These are phyloP conservation scores for Scheffersomyces titani DNA, from an alignment of 1,139 yeast species.

Conservation along the genomic window DNA sequence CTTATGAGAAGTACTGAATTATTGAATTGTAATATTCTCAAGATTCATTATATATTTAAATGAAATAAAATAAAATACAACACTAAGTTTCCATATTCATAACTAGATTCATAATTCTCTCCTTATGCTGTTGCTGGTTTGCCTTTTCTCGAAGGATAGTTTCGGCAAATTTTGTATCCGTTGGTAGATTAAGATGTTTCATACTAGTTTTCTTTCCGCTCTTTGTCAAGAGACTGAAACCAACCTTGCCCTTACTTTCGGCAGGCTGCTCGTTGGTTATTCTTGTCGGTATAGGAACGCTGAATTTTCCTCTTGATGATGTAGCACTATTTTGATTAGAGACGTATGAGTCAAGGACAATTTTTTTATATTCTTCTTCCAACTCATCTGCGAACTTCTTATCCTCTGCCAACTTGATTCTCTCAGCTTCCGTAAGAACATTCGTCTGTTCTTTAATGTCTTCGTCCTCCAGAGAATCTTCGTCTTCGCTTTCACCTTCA, in stretches of 20 bases:
- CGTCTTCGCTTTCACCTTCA: constrained; percentile 9
- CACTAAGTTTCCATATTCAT: constrained; percentile 32
- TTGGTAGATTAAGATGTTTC: constrained; percentile 49
- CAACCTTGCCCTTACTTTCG: constrained; percentile 21
- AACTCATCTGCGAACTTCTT: constrained; percentile 49
- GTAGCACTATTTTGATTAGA: constrained; percentile 22
- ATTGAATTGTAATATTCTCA: background rate
- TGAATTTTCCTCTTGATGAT: constrained; percentile 14
- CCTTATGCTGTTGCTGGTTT: constrained; percentile 35
- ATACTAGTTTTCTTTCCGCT: constrained; percentile 49
- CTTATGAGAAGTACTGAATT: background rate
- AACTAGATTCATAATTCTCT: constrained; percentile 45
- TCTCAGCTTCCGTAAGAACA: constrained; percentile 24
- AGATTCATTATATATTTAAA: background rate
- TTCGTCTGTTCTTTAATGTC: constrained; percentile 14
- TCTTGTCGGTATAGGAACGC: constrained; percentile 23
- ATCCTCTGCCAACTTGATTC: constrained; percentile 38
- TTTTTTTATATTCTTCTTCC: constrained; percentile 53
- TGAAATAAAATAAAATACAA: background rate
- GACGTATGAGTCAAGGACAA: constrained; percentile 52
- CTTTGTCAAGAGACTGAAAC: constrained; percentile 56
- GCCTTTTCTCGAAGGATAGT: constrained; percentile 33
- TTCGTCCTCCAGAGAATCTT: constrained; percentile 8
- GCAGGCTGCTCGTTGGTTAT: constrained; percentile 3
- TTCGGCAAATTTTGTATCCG: constrained; percentile 49